Percentiles rank a stretch among this genome's conserved stretches.
Evolutionary conservation across 192 early-diverging fungal genomes (phyloP).

Genomic region (Podila epigama): DNA sequence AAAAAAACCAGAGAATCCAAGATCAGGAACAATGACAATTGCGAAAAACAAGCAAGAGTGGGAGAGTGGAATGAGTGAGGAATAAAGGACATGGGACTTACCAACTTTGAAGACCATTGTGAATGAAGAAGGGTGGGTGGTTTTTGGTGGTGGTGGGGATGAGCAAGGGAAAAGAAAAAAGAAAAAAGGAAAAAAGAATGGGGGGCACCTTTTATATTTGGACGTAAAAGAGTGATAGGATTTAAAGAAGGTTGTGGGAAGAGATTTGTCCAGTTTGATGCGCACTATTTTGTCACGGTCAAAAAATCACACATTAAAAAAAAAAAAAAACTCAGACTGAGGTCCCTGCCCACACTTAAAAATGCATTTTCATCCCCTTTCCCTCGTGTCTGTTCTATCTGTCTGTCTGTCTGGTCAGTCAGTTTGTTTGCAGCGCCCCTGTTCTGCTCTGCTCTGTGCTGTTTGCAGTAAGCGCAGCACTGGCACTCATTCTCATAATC

Average conservation of each 20-base stretch:
- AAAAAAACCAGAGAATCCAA: not conserved
- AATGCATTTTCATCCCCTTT: not conserved
- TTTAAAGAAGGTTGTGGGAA: not conserved
- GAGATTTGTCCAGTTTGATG: not conserved
- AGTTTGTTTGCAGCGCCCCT: too few species aligned
- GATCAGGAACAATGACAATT: not conserved
- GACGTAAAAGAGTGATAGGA: not conserved
- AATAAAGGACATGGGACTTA: slow-evolving; percentile 5
- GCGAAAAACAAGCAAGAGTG: not conserved
- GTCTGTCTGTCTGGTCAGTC: not conserved
- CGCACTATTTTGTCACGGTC: not conserved
- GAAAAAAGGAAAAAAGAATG: slow-evolving; percentile 3
- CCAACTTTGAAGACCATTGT: slow-evolving; percentile 44
- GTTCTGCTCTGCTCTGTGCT: too few species aligned
- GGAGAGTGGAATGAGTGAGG: not conserved
- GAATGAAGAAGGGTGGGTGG: not conserved
- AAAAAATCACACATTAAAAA: not conserved
- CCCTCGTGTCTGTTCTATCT: not conserved
- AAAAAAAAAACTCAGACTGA: not conserved
- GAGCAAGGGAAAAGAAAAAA: slow-evolving; percentile 11
- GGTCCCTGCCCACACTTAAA: slow-evolving; percentile 1
- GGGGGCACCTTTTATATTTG: not conserved
- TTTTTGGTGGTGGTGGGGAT: slow-evolving; percentile 7
- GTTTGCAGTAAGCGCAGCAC: too few species aligned
- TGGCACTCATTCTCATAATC: too few species aligned